phyloP scores from a whole-genome alignment of 441 rosid species.

The Theobroma grandiflorum region DNA sequence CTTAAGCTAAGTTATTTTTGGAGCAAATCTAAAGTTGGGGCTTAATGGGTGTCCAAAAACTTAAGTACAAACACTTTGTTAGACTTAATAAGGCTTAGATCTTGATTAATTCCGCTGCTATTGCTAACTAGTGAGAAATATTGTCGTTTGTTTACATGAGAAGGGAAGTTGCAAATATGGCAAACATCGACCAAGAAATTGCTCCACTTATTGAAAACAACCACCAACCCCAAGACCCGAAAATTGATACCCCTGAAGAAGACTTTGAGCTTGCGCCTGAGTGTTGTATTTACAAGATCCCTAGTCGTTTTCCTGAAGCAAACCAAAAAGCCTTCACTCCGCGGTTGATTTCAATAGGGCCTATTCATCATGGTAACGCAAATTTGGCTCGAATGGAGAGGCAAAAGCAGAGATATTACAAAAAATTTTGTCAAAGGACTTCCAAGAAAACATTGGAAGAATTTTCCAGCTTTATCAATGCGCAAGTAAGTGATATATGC shows the following conservation, averaged over 20 bases:
- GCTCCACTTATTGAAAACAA: no score
- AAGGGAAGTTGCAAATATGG: no score
- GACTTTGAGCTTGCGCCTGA: neutral
- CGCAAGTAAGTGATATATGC: constrained; percentile 13
- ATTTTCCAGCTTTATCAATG: neutral
- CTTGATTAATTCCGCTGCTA: no score
- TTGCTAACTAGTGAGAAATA: no score
- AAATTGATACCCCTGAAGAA: neutral
- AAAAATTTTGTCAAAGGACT: neutral
- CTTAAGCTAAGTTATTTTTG: no score
- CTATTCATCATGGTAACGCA: neutral
- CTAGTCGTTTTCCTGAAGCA: neutral
- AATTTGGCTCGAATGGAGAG: neutral
- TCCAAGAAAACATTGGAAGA: neutral
- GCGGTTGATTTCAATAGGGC: constrained; percentile 20
- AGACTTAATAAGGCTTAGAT: no score
- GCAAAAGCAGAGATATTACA: neutral
- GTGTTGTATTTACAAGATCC: constrained; percentile 31
- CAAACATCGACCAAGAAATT: no score
- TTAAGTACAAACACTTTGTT: no score
- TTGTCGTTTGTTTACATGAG: no score
- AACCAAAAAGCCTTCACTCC: constrained; percentile 23
- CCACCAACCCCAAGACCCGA: no score
- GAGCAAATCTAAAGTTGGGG: no score
- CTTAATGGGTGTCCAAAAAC: no score